phyloP scores from a whole-genome alignment of 176 grass and related monocot genomes.

The Raddia distichophylla region DNA sequence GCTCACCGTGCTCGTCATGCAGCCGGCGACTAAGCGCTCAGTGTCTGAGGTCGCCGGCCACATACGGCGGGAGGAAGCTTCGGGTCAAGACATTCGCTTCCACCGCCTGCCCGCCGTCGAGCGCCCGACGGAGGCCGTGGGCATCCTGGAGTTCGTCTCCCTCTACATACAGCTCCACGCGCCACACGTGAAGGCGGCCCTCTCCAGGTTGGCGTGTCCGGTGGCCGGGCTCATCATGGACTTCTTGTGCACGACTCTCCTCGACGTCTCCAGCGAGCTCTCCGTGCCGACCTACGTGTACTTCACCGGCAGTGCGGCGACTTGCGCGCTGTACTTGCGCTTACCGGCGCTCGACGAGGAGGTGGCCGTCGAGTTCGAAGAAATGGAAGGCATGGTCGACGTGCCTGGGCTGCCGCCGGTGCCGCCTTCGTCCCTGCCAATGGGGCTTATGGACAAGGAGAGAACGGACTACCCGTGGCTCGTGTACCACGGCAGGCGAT shows the following conservation, averaged over 20 bases:
- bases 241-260: slow-evolving; percentile 43
- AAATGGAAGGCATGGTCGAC: too few relatives aligned
- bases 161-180: slow-evolving; percentile 20
- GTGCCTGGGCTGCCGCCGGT: slow-evolving; percentile 13
- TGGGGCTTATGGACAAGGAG: slow-evolving; percentile 29
- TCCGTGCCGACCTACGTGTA: slow-evolving; percentile 49
- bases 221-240: slow-evolving; percentile 44
- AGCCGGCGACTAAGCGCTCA: not conserved
- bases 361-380: too few relatives aligned
- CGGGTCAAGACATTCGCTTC: slow-evolving; percentile 30
- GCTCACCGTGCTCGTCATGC: slow-evolving; percentile 38
- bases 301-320: slow-evolving; percentile 37
- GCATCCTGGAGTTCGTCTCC: slow-evolving; percentile 42
- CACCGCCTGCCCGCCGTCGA: slow-evolving; percentile 34
- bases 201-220: not conserved
- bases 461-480: slow-evolving; percentile 36
- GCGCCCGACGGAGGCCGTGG: not conserved
- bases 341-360: slow-evolving; percentile 1
- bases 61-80: slow-evolving; percentile 19
- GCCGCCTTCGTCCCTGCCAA: slow-evolving; percentile 22
- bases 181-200: slow-evolving; percentile 32
- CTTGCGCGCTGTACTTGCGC: slow-evolving; percentile 36
- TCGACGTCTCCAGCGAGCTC: slow-evolving; percentile 51
- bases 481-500: slow-evolving; percentile 44
- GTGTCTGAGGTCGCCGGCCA: not conserved